Evolutionary conservation across 164 flowering plant genomes (phyloP).

Genomic region (Nymphaea colorata): DNA sequence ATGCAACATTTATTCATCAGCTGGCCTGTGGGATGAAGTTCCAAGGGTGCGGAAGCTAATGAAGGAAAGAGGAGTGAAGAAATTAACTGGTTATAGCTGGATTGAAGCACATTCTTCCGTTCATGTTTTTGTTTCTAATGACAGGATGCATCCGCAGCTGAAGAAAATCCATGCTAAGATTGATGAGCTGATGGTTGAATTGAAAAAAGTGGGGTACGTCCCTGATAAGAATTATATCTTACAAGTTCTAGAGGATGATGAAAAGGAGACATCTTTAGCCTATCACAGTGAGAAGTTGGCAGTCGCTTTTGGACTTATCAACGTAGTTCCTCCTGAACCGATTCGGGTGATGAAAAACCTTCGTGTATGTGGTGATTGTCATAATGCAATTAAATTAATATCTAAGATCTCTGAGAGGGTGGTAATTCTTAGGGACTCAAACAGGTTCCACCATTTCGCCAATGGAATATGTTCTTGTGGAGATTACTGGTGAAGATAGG

Average conservation of each 20-base stretch:
- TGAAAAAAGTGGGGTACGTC: not conserved
- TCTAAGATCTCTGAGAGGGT: not conserved
- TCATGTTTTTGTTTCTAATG: constrained; percentile 1
- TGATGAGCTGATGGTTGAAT: not conserved
- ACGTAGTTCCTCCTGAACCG: not conserved
- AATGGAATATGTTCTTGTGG: constrained; percentile 2
- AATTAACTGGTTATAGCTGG: not conserved
- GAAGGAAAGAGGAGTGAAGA: constrained; percentile 23
- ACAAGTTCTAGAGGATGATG: constrained; percentile 1
- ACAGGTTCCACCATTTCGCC: constrained; percentile 2
- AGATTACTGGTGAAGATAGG: constrained; percentile 1
- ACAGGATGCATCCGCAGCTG: not conserved
- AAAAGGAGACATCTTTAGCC: not conserved
- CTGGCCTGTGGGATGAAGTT: constrained; percentile 49
- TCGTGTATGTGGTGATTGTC: not conserved
- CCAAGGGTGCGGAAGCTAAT: constrained; percentile 38
- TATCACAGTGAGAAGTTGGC: constrained; percentile 3
- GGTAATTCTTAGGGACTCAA: constrained; percentile 1
- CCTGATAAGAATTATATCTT: not conserved
- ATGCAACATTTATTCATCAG: constrained; percentile 45
- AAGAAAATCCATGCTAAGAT: not conserved
- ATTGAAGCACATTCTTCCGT: not conserved
- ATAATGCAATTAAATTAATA: constrained; percentile 1
- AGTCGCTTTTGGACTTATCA: constrained; percentile 4
- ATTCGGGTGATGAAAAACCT: constrained; percentile 4